These are phyloP conservation scores for Fusarium buxicola DNA, from an alignment of 2,329 filamentous ascomycete species.

Conservation along the genomic window DNA sequence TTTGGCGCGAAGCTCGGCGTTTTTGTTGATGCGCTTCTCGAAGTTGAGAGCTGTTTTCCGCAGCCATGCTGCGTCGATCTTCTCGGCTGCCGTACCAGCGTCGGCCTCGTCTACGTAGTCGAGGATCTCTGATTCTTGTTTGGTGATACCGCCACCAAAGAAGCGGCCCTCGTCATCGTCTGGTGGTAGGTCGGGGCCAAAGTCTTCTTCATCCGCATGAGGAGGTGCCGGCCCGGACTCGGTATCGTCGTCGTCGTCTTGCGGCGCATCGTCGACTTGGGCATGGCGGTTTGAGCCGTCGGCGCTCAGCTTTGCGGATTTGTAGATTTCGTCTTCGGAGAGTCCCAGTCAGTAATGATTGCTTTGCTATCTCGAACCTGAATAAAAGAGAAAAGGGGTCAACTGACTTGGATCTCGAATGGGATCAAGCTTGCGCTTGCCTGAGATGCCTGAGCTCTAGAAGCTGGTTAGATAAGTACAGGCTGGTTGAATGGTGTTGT, in stretches of 20 bases:
- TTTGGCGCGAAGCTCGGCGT: slow-evolving; percentile 87
- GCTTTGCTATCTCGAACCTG: not conserved
- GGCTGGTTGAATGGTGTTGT: not conserved
- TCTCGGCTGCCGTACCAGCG: slow-evolving; percentile 67
- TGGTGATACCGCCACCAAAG: slow-evolving; percentile 90
- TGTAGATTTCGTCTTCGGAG: slow-evolving; percentile 69
- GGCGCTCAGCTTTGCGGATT: slow-evolving; percentile 65
- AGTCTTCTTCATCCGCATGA: slow-evolving; percentile 64
- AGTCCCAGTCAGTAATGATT: slow-evolving; percentile 1
- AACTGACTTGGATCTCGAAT: slow-evolving; percentile 71
- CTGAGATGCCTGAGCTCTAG: slow-evolving; percentile 56
- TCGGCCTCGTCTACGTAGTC: slow-evolving; percentile 80
- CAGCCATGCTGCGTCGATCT: slow-evolving; percentile 86
- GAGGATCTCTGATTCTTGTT: slow-evolving; percentile 83
- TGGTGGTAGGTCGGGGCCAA: slow-evolving; percentile 58
- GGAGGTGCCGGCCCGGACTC: slow-evolving; percentile 60
- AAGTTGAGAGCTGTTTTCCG: slow-evolving; percentile 84
- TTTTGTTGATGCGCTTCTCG: slow-evolving; percentile 91
- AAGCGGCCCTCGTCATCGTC: slow-evolving; percentile 88
- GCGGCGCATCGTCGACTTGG: slow-evolving; percentile 56
- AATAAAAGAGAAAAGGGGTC: not conserved
- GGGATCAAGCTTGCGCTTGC: slow-evolving; percentile 73
- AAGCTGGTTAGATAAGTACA: slow-evolving; percentile 29
- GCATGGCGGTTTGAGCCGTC: slow-evolving; percentile 60
- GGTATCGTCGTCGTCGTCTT: slow-evolving; percentile 65